Evolutionary conservation across 495 filamentous ascomycete species (phyloP).

Genomic region (Xylaria flabelliformis): DNA sequence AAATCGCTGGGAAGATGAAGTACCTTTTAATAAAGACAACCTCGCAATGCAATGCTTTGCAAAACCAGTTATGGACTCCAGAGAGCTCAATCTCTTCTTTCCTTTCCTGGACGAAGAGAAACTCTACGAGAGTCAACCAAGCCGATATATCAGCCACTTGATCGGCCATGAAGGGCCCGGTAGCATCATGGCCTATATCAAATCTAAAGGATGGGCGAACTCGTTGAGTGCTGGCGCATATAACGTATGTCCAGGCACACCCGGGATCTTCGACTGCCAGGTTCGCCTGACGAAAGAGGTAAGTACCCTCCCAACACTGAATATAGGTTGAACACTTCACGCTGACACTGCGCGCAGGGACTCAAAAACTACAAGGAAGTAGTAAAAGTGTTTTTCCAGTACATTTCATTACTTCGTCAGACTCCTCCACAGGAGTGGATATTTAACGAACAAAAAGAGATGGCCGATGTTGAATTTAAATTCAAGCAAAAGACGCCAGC

Average conservation of each 20-base stretch:
- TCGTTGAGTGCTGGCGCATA: conserved; percentile 79
- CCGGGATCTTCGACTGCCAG: conserved; percentile 76
- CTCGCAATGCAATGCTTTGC: conserved; percentile 85
- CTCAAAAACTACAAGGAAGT: conserved; percentile 85
- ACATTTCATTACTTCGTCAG: conserved; percentile 85
- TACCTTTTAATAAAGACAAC: conserved; percentile 69
- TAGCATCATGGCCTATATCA: conserved; percentile 93
- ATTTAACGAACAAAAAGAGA: conserved; percentile 84
- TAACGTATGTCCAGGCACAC: conserved; percentile 79
- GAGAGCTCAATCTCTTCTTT: conserved; percentile 84
- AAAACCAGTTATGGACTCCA: conserved; percentile 94
- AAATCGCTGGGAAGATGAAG: conserved; percentile 79
- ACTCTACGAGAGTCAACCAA: conserved; percentile 82
- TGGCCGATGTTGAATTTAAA: conserved; percentile 90
- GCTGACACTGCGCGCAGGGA: conserved; percentile 42
- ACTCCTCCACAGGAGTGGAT: conserved; percentile 89
- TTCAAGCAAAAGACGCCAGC: conserved; percentile 93
- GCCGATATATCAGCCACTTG: conserved; percentile 88
- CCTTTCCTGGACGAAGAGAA: conserved; percentile 89
- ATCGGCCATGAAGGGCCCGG: conserved; percentile 97
- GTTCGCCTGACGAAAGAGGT: conserved; percentile 87
- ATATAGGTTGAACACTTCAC: background rate
- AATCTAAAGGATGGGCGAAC: conserved; percentile 95
- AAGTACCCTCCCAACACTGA: conserved; percentile 18
- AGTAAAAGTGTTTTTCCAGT: conserved; percentile 88